Conservation (phyloP, 2,329 filamentous ascomycete genomes). For the Fusarium nelsonii region DNA sequence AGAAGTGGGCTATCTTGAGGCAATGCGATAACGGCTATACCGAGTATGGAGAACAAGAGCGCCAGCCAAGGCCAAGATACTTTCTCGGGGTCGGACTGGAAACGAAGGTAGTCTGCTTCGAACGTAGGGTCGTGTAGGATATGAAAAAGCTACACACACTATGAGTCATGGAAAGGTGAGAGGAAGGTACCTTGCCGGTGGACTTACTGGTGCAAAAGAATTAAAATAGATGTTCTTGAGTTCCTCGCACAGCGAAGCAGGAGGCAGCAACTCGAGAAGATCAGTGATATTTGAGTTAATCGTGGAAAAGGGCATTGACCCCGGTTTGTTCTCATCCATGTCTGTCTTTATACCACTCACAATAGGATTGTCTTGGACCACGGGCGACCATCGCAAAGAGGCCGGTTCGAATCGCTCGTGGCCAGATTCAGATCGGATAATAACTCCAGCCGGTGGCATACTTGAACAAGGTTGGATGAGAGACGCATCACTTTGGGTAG, state of each 20-base stretch:
- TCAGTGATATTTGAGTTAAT: background rate
- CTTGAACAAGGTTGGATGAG: background rate
- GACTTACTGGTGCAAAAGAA: constrained; percentile 1
- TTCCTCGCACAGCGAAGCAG: background rate
- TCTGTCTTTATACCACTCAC: background rate
- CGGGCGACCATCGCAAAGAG: constrained; percentile 22
- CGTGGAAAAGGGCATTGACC: background rate
- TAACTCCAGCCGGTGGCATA: background rate
- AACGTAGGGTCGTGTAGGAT: constrained; percentile 5
- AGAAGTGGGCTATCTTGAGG: background rate
- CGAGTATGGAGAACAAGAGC: background rate
- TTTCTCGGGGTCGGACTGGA: constrained; percentile 1
- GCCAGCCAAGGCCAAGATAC: background rate
- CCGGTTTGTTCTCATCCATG: background rate
- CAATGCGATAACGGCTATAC: background rate
- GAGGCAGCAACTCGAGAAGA: constrained; percentile 2
- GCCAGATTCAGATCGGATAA: constrained; percentile 21
- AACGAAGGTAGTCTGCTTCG: background rate
- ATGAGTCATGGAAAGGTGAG: background rate
- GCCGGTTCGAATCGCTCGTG: constrained; percentile 26
- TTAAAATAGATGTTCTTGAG: background rate
- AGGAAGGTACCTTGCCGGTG: background rate
- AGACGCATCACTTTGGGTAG: background rate
- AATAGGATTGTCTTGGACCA: background rate
- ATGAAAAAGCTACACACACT: background rate